A percentile compares a stretch with the other conserved stretches of the same genome.
Conservation (phyloP, 371 early-diverging fungal genomes). For the Neoconidiobolus thromboides region DNA sequence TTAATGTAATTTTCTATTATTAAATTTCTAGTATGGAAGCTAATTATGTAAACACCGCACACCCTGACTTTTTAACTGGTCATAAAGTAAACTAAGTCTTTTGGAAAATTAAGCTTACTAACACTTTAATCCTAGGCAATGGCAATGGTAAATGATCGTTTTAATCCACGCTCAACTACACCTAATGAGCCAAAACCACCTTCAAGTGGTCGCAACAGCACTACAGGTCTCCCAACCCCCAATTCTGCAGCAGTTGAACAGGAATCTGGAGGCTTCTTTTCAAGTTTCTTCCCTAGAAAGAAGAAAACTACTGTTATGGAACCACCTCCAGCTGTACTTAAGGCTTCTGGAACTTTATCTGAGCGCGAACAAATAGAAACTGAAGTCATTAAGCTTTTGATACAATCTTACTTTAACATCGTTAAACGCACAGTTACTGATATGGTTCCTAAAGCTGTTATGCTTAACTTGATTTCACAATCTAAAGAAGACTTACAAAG, state of each 20-base stretch:
- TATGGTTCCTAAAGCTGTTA: constrained; percentile 97
- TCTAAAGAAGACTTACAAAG: constrained; percentile 87
- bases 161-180: constrained; percentile 24
- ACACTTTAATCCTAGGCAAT: constrained; percentile 29
- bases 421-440: constrained; percentile 95
- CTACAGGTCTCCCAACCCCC: constrained; percentile 11
- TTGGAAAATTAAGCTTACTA: not conserved
- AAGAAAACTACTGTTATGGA: constrained; percentile 63
- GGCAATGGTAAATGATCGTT: constrained; percentile 74
- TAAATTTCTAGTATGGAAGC: constrained; percentile 53
- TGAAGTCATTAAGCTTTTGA: constrained; percentile 93
- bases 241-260: constrained; percentile 2
- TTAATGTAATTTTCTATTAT: too few relatives aligned
- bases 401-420: constrained; percentile 91
- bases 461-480: constrained; percentile 85
- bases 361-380: constrained; percentile 94
- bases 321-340: constrained; percentile 84
- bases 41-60: constrained; percentile 94
- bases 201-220: constrained; percentile 13
- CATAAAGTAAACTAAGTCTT: constrained; percentile 29
- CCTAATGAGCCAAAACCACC: constrained; percentile 1
- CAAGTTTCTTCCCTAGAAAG: constrained; percentile 72
- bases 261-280: constrained; percentile 60
- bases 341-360: constrained; percentile 82
- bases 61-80: constrained; percentile 94